phyloP scores from a whole-genome alignment of 2,329 filamentous ascomycete species.

The Pseudogymnoascus destructans region DNA sequence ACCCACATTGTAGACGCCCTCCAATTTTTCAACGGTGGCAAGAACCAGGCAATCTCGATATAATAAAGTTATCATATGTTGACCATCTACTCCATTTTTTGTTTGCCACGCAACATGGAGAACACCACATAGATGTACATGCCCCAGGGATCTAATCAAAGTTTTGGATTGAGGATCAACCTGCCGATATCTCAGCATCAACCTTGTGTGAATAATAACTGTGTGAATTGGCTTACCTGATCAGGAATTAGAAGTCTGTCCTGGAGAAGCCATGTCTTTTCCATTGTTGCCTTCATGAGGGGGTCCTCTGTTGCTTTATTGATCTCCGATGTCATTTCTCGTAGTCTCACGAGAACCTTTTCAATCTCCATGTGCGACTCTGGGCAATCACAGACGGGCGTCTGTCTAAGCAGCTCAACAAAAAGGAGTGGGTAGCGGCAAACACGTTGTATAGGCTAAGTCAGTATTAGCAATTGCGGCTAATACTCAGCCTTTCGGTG shows the following conservation, averaged over 20 bases:
- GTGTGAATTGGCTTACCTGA: constrained; percentile 38
- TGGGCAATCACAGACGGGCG: constrained; percentile 74
- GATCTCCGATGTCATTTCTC: constrained; percentile 64
- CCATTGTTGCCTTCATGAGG: constrained; percentile 53
- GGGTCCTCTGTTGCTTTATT: constrained; percentile 74
- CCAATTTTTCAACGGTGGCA: constrained; percentile 51
- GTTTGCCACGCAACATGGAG: constrained; percentile 75
- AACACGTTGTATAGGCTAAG: constrained; percentile 76
- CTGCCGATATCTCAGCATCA: constrained; percentile 13
- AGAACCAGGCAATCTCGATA: constrained; percentile 71
- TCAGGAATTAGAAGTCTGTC: constrained; percentile 64
- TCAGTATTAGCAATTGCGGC: neutral
- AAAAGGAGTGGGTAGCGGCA: constrained; percentile 87
- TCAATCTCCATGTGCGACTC: constrained; percentile 70
- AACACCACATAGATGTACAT: constrained; percentile 68
- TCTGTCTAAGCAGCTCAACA: constrained; percentile 67
- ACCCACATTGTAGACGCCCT: constrained; percentile 57
- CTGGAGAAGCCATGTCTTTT: constrained; percentile 76
- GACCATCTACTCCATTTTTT: constrained; percentile 51
- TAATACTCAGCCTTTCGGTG: neutral
- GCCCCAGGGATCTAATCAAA: constrained; percentile 67
- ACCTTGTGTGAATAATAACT: neutral
- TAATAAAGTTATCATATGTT: constrained; percentile 76
- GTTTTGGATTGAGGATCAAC: constrained; percentile 42
- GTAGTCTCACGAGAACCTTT: constrained; percentile 55